Evolutionary conservation across 129 eudicot species (phyloP).

Genomic region (Apium graveolens): DNA sequence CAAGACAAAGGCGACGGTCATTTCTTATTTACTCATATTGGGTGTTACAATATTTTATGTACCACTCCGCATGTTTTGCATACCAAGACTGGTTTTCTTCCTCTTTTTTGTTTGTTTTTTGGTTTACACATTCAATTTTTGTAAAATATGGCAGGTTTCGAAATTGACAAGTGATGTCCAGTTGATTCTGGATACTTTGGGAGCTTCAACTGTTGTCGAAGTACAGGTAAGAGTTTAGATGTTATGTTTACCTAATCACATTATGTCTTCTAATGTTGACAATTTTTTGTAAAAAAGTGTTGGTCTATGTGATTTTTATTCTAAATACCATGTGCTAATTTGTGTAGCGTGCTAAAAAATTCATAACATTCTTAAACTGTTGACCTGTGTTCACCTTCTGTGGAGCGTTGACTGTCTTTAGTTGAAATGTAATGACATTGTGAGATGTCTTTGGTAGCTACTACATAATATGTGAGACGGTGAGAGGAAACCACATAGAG

Average conservation of each 20-base stretch:
- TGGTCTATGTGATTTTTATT: background rate
- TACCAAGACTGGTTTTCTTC: background rate
- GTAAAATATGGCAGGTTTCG: background rate
- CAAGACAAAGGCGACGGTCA: background rate
- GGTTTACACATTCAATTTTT: background rate
- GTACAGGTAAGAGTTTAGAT: background rate
- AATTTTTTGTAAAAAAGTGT: background rate
- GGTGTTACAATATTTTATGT: background rate
- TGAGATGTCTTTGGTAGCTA: background rate
- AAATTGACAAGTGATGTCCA: background rate
- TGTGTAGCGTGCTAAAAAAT: background rate
- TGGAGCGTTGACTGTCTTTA: background rate
- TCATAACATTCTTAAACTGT: background rate
- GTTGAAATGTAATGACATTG: background rate
- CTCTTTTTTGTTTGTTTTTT: background rate
- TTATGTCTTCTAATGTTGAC: background rate
- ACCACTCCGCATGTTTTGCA: background rate
- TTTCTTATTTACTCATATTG: background rate
- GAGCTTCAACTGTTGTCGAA: conserved; percentile 3
- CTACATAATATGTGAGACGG: background rate
- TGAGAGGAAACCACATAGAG: background rate
- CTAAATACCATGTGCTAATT: background rate
- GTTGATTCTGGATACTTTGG: conserved; percentile 4
- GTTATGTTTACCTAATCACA: background rate
- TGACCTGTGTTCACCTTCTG: background rate